Evolutionary conservation across 768 basidiomycete genomes (phyloP), one percentile per base, ranked within the genome.

Genomic region (Serendipita sp.): DNA sequence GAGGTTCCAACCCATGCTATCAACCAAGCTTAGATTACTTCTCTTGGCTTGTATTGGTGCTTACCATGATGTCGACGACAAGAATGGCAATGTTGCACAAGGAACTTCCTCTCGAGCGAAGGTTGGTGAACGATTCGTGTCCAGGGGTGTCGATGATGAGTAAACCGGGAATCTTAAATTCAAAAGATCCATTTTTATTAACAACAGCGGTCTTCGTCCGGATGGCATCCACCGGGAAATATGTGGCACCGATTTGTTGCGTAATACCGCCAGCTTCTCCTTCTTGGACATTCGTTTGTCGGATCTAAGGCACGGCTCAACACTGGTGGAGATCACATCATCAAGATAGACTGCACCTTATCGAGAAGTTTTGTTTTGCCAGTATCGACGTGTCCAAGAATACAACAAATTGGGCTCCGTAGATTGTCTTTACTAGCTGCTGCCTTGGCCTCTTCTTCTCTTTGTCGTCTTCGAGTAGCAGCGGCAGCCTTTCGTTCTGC

Each of bases 231-330:
- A 88, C 86, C 41, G 96, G 96, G 84, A 99, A 98, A 79, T 94
- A 99, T 0, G 96, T 98, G 24, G 96, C 96, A 79, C 96, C 96
- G 69, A 99, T 99, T 74, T 99, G 96, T 75, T 98, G 96, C 0
- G 96, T 99, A 74, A 99, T 99, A 77, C 96, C 96, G 69, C 96
- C 96, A 2, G 96, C 96, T 82, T 99, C 96, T 64, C 96, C 96
- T 73, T 97, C 96, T 75, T 97, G 94, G 24, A 99, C 96, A 69
- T 97, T 97, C 3, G 95, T 98, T 86, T 98, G 95, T 69, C 96
- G 93, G 73, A 99, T 99, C 92, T 96, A 68, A 63, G 64, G 51
- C 48, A 16, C 10, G 16, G 8, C 16, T 41, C 48, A 51, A n/a
- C 8, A n/a, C n/a, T 51, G 48, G n/a, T n/a, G n/a, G n/a, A n/a